Evolutionary conservation across 73 alveolate species (phyloP).

Genomic region (Tetrahymena malaccensis): DNA sequence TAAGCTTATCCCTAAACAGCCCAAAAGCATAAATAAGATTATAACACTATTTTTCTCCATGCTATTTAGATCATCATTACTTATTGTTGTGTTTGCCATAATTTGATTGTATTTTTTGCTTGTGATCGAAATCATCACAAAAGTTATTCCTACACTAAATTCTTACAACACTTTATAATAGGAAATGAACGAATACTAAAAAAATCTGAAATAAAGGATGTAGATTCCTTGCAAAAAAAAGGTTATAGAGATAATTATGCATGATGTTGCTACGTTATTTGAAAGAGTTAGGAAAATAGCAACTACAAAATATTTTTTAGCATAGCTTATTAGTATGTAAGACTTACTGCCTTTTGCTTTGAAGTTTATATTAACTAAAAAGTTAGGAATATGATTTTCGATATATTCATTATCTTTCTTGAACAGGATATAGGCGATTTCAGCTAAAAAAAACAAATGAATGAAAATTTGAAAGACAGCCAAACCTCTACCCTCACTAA

Average conservation of each 20-base stretch:
- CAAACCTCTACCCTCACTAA: not conserved
- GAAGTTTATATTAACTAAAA: not conserved
- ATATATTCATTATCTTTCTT: not conserved
- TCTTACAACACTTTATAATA: not conserved
- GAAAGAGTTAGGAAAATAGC: not conserved
- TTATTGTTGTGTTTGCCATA: not conserved
- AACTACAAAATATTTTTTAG: not conserved
- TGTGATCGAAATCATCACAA: not conserved
- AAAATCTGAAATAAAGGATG: not conserved
- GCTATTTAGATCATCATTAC: not conserved
- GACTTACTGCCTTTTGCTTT: not conserved
- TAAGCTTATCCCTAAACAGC: not conserved
- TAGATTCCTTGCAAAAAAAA: not conserved
- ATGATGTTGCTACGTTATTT: not conserved
- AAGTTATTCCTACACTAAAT: not conserved
- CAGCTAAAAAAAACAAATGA: not conserved
- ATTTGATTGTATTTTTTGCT: not conserved
- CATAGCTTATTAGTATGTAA: not conserved
- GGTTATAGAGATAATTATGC: not conserved
- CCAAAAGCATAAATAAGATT: not conserved
- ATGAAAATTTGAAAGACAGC: not conserved
- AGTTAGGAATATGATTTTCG: not conserved
- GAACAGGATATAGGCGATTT: not conserved
- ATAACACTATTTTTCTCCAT: not conserved
- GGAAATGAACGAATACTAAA: not conserved